A percentile compares a stretch with the other conserved stretches of the same genome.
These are phyloP conservation scores for Penicillium cosmopolitanum DNA, from an alignment of 495 filamentous ascomycete species.

Conservation along the genomic window DNA sequence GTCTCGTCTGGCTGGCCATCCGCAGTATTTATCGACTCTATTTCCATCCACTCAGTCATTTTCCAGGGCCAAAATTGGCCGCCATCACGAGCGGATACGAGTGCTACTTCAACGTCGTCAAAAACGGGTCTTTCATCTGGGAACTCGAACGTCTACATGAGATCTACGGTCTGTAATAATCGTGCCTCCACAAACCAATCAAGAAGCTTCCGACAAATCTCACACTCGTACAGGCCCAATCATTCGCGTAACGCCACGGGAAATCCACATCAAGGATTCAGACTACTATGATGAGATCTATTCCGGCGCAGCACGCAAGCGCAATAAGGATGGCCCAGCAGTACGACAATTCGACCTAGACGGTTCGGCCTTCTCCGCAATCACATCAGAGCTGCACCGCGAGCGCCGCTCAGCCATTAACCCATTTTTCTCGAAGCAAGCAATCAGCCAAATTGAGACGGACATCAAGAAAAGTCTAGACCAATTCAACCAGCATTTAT, in stretches of 20 bases:
- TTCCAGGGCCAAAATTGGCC: slow-evolving; percentile 51
- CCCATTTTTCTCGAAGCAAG: slow-evolving; percentile 33
- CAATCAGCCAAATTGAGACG: slow-evolving; percentile 19
- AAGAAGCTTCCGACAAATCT: neutral
- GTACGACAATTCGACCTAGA: slow-evolving; percentile 24
- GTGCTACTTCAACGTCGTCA: slow-evolving; percentile 51
- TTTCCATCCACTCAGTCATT: slow-evolving; percentile 50
- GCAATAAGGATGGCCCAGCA: slow-evolving; percentile 29
- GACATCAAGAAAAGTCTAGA: slow-evolving; percentile 22
- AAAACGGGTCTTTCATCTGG: slow-evolving; percentile 1
- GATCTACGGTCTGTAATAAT: slow-evolving; percentile 44
- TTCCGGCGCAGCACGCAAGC: slow-evolving; percentile 20
- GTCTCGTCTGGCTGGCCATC: slow-evolving; percentile 12
- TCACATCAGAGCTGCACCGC: slow-evolving; percentile 29
- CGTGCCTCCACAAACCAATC: neutral
- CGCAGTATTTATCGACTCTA: slow-evolving; percentile 49
- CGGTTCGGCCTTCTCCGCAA: slow-evolving; percentile 21
- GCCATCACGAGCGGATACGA: slow-evolving; percentile 55
- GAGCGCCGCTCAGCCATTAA: slow-evolving; percentile 29
- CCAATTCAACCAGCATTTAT: slow-evolving; percentile 18
- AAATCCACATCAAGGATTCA: slow-evolving; percentile 50
- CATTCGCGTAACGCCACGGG: slow-evolving; percentile 53
- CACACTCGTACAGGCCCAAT: slow-evolving; percentile 46
- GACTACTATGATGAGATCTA: slow-evolving; percentile 43
- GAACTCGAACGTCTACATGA: slow-evolving; percentile 46